These are phyloP conservation scores for Aquanectria penicillioides DNA, from an alignment of 2,329 filamentous ascomycete genomes.

Conservation along the genomic window DNA sequence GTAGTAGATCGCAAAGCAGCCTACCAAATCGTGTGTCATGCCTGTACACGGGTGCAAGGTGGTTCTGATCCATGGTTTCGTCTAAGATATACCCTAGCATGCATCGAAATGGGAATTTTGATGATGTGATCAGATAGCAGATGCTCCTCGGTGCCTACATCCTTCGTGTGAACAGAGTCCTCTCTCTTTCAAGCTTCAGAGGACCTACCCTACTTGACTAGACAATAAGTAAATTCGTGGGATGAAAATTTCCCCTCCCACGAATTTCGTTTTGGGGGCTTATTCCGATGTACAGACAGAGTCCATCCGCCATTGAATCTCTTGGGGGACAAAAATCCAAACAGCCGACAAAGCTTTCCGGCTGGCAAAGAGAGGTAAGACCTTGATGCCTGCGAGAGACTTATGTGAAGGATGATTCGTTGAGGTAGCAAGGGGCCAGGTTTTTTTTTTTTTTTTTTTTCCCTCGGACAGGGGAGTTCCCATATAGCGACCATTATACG, in stretches of 20 bases:
- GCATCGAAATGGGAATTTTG: constrained; percentile 19
- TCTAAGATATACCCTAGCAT: constrained; percentile 1
- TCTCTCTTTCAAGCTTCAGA: too few species aligned
- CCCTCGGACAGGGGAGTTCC: constrained; percentile 1
- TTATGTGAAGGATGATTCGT: constrained; percentile 6
- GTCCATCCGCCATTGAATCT: too few species aligned
- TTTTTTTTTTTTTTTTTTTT: too few species aligned
- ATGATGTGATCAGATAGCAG: too few species aligned
- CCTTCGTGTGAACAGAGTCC: too few species aligned
- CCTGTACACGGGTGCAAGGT: not conserved
- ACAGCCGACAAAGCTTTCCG: not conserved
- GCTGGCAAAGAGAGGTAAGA: not conserved
- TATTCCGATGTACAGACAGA: not conserved
- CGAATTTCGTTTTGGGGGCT: not conserved
- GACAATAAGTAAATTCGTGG: not conserved
- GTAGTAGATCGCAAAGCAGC: not conserved
- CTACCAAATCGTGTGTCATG: not conserved
- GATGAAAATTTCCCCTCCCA: too few species aligned
- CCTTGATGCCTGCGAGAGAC: not conserved
- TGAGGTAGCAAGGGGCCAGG: not conserved
- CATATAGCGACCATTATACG: constrained; percentile 7
- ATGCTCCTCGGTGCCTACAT: too few species aligned
- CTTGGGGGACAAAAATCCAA: too few species aligned
- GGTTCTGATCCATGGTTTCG: constrained; percentile 26
- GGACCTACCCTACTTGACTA: not conserved